These are phyloP conservation scores for Tetrapisispora arboricola DNA, from an alignment of 805 yeast genomes.

Conservation along the genomic window DNA sequence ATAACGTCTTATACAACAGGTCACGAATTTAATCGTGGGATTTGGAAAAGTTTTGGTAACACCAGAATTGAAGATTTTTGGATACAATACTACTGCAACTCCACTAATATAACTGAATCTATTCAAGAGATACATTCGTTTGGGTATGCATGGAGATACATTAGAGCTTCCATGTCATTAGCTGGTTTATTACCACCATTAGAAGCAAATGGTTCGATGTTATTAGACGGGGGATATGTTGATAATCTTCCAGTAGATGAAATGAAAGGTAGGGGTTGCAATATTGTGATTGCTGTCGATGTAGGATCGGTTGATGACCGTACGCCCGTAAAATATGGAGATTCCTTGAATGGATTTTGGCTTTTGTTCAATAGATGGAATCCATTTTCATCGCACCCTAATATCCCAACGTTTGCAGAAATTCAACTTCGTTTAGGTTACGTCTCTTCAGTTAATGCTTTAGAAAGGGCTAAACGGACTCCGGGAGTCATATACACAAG, in stretches of 20 bases:
- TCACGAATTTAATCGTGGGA: slow-evolving; percentile 91
- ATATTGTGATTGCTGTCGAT: slow-evolving; percentile 81
- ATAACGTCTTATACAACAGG: slow-evolving; percentile 93
- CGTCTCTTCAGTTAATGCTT: slow-evolving; percentile 88
- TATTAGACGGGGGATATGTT: slow-evolving; percentile 91
- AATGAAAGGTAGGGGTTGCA: slow-evolving; percentile 85
- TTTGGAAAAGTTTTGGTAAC: slow-evolving; percentile 95
- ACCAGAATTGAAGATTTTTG: slow-evolving; percentile 92
- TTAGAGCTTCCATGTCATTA: slow-evolving; percentile 91
- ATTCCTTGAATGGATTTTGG: slow-evolving; percentile 87
- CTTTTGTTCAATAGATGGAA: slow-evolving; percentile 79
- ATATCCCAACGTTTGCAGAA: slow-evolving; percentile 90
- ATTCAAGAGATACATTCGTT: slow-evolving; percentile 88
- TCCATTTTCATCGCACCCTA: slow-evolving; percentile 79
- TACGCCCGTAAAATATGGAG: slow-evolving; percentile 85
- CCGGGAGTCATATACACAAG: slow-evolving; percentile 81
- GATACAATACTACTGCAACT: slow-evolving; percentile 79
- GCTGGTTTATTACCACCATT: slow-evolving; percentile 86
- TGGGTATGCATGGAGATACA: slow-evolving; percentile 93
- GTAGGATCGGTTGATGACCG: slow-evolving; percentile 93
- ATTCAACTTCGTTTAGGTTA: slow-evolving; percentile 88
- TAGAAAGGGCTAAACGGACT: slow-evolving; percentile 74
- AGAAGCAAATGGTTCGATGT: slow-evolving; percentile 83
- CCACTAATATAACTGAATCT: slow-evolving; percentile 91
- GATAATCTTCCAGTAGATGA: slow-evolving; percentile 89